Evolutionary conservation across 176 grass and related monocot genomes (phyloP).

Genomic region (Ampelocalamus luodianensis): DNA sequence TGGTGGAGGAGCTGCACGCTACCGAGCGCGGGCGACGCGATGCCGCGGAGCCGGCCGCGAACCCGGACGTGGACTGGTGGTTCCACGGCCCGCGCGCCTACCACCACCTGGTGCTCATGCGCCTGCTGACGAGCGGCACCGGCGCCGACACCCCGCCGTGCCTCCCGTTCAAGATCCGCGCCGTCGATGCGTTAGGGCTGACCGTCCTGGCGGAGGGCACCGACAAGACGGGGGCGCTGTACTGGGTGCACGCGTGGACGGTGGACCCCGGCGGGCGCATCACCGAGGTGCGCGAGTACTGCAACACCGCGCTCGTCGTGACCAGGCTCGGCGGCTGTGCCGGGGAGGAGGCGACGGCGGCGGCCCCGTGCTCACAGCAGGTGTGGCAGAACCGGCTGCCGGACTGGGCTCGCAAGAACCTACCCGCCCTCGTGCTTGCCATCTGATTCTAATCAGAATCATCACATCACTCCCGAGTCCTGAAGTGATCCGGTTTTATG

Average conservation of each 20-base stretch:
- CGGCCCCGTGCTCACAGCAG: not conserved
- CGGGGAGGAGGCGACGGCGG: not conserved
- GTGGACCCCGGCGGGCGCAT: slow-evolving; percentile 65
- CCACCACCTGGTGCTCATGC: slow-evolving; percentile 75
- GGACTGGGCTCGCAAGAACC: slow-evolving; percentile 46
- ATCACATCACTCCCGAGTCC: not conserved
- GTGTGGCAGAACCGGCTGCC: slow-evolving; percentile 71
- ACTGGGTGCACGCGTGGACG: slow-evolving; percentile 92
- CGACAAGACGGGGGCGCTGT: slow-evolving; percentile 43
- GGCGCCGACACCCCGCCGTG: not conserved
- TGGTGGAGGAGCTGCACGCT: slow-evolving; percentile 75
- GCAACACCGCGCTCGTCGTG: slow-evolving; percentile 79
- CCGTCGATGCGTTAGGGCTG: slow-evolving; percentile 60
- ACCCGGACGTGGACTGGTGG: slow-evolving; percentile 89
- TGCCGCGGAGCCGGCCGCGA: slow-evolving; percentile 55
- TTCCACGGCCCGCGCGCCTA: slow-evolving; percentile 83
- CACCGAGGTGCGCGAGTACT: slow-evolving; percentile 82
- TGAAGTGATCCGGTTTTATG: not conserved
- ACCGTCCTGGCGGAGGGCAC: slow-evolving; percentile 81
- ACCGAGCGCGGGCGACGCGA: slow-evolving; percentile 64
- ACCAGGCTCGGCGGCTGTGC: slow-evolving; percentile 48
- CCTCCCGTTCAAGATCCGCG: slow-evolving; percentile 54
- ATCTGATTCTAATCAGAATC: slow-evolving; percentile 45
- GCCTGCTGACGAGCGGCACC: slow-evolving; percentile 66
- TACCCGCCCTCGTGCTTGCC: slow-evolving; percentile 70